Base-by-base conservation (phyloP, 306 rosid species). In the Mimosa pudica region DNA sequence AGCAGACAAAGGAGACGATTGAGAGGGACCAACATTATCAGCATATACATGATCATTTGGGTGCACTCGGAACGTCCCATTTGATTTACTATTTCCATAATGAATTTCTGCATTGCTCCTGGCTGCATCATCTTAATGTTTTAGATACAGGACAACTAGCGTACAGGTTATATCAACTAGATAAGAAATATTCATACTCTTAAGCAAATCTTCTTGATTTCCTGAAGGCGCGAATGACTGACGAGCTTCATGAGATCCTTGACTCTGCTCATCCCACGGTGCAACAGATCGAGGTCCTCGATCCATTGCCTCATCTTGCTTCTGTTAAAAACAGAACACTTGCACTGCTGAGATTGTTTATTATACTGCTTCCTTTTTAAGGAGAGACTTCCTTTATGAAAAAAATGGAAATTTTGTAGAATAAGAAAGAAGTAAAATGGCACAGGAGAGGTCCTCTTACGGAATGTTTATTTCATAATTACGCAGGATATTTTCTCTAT, bases 1-100 rank as follows among this genome's bases (percentile, higher is more conserved):
- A 44, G 90, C 85, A 64, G 92, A 90, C 67, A 96, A 89, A 24
- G 92, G 87, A 74, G 90, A 85, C 46, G 87, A 48, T 54, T 79
- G 91, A 72, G 93, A 86, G 76, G 77, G 81, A 63, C 89, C 90
- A 69, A 76, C 66, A 80, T 81, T 89, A 61, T 89, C 90, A 17
- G 82, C 48, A 32, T 87, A 84, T 24, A 79, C 78, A 74, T 74
- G 92, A 55, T 81, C 83, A 70, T 77, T 84, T 38, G 88, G 84
- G 75, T 76, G 89, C 68, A 73, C 81, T 76, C 85, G 89, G 71
- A 75, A 68, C 10, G 85, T 75, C 70, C 93, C 91, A 73, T 90
- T 90, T 57, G 81, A 76, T 83, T 82, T 88, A 82, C 76, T 79
- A 71, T 66, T 81, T 35, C 68, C 84, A 36, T 79, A 77, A 77